Base-by-base conservation (phyloP, 371 early-diverging fungal genomes). In the Syncephalastrum monosporum region DNA sequence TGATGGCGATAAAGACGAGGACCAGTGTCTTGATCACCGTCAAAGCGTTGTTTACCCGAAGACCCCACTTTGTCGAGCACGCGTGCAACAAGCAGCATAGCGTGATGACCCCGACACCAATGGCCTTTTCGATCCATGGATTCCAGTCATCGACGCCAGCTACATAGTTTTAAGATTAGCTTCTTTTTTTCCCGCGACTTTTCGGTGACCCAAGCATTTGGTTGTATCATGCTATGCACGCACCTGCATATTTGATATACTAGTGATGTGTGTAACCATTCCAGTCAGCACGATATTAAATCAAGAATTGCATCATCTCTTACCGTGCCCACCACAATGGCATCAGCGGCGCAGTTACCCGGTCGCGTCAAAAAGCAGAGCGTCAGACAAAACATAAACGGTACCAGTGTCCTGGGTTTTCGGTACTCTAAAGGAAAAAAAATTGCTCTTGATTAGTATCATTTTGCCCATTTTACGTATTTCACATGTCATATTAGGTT, bases 31-130 rank as follows among this genome's bases (percentile, higher is more conserved):
- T 63, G 42, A 63, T 3, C 15, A 57, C 23, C 0, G 63, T 58
- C 13, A 63, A 19, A 13, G 29, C 15, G 12, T 58, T 49, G 14
- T 58, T 55, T n/a, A 58, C 53, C 16, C 50, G 54, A 10, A 63
- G 19, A 12, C 63, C 63, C 58, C 57, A 58, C 16, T 21, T 29
- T 5, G 54, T 50, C 3, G 63, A 44, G 12, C 21, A 41, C 7
- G 42, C 54, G 43, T 63, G 63, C 23, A 63, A 7, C 15, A 57
- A 8, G 51, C 63, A 63, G 5, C 25, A 25, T 27, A 5, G 7
- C 12, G 63, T 63, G 29, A 57, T 48, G 6, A 63, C 55, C 13
- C 47, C 57, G 12, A 58, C 54, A 13, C 63, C 63, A 33, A 63
- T 63, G 1, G 51, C 63, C n/a, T 59, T 33, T 6, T 53, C 63